Evolutionary conservation across 805 yeast genomes (phyloP), one percentile per base, ranked within the genome.

Genomic region (Candida insectalens): DNA sequence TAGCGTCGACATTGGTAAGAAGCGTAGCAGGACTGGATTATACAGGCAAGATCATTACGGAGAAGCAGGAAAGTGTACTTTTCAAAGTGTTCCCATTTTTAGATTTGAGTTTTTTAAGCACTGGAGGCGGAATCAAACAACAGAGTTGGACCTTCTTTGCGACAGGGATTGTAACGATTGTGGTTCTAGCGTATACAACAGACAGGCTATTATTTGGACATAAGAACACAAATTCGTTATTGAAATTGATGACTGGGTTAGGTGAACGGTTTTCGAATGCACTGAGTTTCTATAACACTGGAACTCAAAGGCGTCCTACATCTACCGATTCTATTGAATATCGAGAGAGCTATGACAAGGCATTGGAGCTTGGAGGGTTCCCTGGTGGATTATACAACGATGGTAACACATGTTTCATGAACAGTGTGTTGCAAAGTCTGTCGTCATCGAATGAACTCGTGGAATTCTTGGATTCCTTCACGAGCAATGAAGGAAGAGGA

Each of bases 371-470:
- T 35, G 89, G 89, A 37, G 88, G 88, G 1, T 71, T 69, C 34
- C 71, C 84, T 22, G 96, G 95, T 18, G 96, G 96, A 1, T 66
- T 88, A 25, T 69, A 72, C 38, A 88, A 88, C 52, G 95, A 84
- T 43, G 96, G 96, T 10, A 88, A 88, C 51, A 85, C 96, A 0
- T 88, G 96, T 55, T 88, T 88, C 48, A 85, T 87, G 94, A 88
- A 88, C 58, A 75, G 87, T 17, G 96, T 88, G 1, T 55, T 88
- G 19, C 96, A 88, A 54, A 71, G 83, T 13, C 58, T 87, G 36
- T 87, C 95, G 0, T 78, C 89, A 0, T 78, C 92, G 1, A 65
- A 68, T 18, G 71, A 76, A 23, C 59, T 85, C 25, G 44, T 65
- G 14, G 61, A 63, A 15, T 83, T 79, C 46, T 62, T 83, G 30